A percentile compares a stretch with the other conserved stretches of the same genome.
These are phyloP conservation scores for Dendrobium officinale DNA, from an alignment of 106 monocot genomes.

Conservation along the genomic window DNA sequence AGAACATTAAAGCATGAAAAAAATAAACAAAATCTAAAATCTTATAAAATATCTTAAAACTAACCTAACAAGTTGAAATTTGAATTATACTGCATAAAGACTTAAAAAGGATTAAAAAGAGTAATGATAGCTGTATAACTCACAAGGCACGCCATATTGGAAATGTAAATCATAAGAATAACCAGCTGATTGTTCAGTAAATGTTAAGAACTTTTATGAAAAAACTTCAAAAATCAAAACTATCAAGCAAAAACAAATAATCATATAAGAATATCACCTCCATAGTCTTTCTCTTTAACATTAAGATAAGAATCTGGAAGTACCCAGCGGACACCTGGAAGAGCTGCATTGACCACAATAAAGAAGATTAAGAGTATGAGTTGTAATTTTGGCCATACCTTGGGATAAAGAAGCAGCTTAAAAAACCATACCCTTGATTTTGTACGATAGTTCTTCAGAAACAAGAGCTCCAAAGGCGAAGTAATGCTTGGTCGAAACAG, in stretches of 20 bases:
- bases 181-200: not conserved
- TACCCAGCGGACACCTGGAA: constrained; percentile 90
- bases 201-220: not conserved
- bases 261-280: constrained; percentile 39
- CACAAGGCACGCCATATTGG: not conserved
- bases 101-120: not conserved
- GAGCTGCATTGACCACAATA: constrained; percentile 28
- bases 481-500: constrained; percentile 93
- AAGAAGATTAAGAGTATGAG: not conserved
- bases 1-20: not conserved
- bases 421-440: constrained; percentile 57
- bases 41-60: not conserved
- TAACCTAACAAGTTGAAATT: not conserved
- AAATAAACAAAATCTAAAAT: not conserved
- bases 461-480: constrained; percentile 91
- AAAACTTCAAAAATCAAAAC: not conserved
- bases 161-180: not conserved
- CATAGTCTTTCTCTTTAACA: constrained; percentile 97
- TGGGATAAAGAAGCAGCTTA: not conserved
- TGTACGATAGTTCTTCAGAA: constrained; percentile 88
- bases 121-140: not conserved
- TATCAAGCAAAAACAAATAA: not conserved
- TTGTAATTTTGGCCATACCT: not conserved
- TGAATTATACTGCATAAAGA: not conserved
- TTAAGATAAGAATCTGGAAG: constrained; percentile 98